phyloP scores from a whole-genome alignment of 2,329 filamentous ascomycete genomes.

The Lachnellula cervina region DNA sequence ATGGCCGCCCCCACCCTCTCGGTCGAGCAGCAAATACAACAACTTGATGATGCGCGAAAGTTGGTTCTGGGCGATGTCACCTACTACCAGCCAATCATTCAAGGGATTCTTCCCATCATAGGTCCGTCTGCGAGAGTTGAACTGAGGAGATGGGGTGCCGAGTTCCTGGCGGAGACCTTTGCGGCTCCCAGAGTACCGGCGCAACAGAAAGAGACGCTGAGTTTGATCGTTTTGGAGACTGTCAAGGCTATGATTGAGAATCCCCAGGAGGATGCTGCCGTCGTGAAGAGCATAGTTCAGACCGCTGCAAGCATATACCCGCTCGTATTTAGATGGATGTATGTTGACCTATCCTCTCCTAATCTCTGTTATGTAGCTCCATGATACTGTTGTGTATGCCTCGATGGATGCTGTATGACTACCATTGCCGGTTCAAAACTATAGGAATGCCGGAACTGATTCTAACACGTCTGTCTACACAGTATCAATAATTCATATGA shows the following conservation, averaged over 20 bases:
- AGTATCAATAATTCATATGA: constrained; percentile 88
- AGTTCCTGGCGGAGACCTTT: constrained; percentile 94
- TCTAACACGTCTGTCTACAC: constrained; percentile 29
- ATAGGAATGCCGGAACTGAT: constrained; percentile 7
- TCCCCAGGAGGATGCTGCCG: constrained; percentile 69
- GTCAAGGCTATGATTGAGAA: constrained; percentile 66
- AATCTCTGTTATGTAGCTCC: constrained; percentile 6
- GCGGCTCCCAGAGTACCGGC: constrained; percentile 78
- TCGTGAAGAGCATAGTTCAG: constrained; percentile 83
- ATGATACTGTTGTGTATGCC: background rate
- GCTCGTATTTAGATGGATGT: constrained; percentile 90
- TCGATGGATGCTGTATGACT: background rate
- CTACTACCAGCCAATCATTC: constrained; percentile 88
- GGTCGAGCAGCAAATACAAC: constrained; percentile 72
- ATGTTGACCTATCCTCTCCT: constrained; percentile 44
- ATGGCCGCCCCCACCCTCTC: constrained; percentile 53
- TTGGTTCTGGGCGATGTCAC: constrained; percentile 81
- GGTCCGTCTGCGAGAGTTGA: constrained; percentile 69
- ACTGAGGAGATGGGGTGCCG: constrained; percentile 89
- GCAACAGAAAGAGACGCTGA: constrained; percentile 75
- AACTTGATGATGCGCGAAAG: constrained; percentile 85
- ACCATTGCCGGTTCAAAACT: background rate
- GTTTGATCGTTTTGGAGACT: constrained; percentile 71
- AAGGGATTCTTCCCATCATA: constrained; percentile 89
- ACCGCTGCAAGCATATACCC: constrained; percentile 90